These are phyloP conservation scores for Huntiella bhutanensis DNA, from an alignment of 2,329 filamentous ascomycete species.

Conservation along the genomic window DNA sequence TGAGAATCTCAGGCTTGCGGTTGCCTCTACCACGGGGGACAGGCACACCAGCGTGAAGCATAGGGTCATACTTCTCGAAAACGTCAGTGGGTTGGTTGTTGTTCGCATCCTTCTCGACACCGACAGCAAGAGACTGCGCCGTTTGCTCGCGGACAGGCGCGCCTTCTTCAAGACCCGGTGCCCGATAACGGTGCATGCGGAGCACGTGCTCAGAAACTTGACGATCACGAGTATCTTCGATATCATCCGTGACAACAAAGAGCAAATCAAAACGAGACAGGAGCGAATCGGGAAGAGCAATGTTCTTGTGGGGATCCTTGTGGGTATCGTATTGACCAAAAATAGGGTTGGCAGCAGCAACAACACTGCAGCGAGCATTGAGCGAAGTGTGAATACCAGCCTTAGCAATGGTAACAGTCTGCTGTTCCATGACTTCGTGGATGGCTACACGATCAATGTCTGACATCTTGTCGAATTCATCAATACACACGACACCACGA, in stretches of 20 bases:
- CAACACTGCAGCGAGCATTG: conserved; percentile 89
- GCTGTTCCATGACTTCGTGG: conserved; percentile 99
- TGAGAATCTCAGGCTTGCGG: conserved; percentile 71
- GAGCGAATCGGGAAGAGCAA: conserved; percentile 86
- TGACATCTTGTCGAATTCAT: conserved; percentile 99
- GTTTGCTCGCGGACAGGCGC: conserved; percentile 80
- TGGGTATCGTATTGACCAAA: conserved; percentile 97
- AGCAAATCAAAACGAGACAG: conserved; percentile 96
- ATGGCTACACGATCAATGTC: conserved; percentile 95
- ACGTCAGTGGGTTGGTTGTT: conserved; percentile 66
- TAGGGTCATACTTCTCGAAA: conserved; percentile 88
- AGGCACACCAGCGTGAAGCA: conserved; percentile 84
- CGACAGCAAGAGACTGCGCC: conserved; percentile 70
- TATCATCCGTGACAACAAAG: conserved; percentile 95
- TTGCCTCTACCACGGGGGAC: conserved; percentile 55
- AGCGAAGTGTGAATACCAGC: conserved; percentile 94
- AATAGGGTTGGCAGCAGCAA: conserved; percentile 91
- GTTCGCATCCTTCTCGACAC: conserved; percentile 57
- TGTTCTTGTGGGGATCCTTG: conserved; percentile 97
- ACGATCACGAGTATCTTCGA: conserved; percentile 80
- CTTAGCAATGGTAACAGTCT: conserved; percentile 97
- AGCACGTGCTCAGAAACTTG: conserved; percentile 91
- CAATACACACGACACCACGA: conserved; percentile 92
- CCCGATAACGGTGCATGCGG: conserved; percentile 89
- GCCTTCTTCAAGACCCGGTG: conserved; percentile 82